Conservation (phyloP, 164 flowering plant species). For the Protea cynaroides region DNA sequence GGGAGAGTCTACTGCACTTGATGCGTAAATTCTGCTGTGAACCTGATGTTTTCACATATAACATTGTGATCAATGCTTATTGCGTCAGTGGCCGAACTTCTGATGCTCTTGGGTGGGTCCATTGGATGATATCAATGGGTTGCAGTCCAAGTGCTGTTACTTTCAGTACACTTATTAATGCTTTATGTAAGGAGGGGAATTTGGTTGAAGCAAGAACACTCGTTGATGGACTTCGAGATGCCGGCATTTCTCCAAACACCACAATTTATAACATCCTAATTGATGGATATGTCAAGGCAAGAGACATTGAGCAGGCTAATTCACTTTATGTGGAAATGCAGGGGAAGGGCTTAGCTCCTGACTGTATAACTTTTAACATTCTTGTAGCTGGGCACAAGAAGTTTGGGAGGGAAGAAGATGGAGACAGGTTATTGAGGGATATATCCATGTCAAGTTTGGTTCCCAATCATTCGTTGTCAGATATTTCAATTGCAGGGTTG, state of each 20-base stretch:
- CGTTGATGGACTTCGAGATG: constrained; percentile 39
- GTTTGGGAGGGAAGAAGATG: constrained; percentile 56
- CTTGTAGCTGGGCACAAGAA: constrained; percentile 58
- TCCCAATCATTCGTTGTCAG: constrained; percentile 36
- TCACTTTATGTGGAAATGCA: constrained; percentile 62
- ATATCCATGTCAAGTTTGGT: constrained; percentile 28
- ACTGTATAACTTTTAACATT: constrained; percentile 67
- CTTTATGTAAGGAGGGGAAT: constrained; percentile 72
- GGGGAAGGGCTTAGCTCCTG: constrained; percentile 51
- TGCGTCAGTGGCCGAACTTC: constrained; percentile 46
- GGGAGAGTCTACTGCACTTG: constrained; percentile 55
- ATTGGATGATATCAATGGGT: constrained; percentile 52
- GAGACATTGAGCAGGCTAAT: constrained; percentile 56
- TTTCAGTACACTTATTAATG: constrained; percentile 55
- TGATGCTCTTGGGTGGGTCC: constrained; percentile 42
- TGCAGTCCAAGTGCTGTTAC: constrained; percentile 55
- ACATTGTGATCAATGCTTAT: constrained; percentile 64
- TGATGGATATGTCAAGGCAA: constrained; percentile 78
- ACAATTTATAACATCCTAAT: constrained; percentile 55
- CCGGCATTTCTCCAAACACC: constrained; percentile 44
- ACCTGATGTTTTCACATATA: constrained; percentile 60
- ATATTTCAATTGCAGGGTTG: constrained; percentile 48
- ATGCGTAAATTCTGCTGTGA: constrained; percentile 56
- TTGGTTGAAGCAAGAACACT: constrained; percentile 54
- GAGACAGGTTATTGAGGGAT: constrained; percentile 43